Conservation (phyloP, 805 yeast species). For the Debaryomyces maramus region DNA sequence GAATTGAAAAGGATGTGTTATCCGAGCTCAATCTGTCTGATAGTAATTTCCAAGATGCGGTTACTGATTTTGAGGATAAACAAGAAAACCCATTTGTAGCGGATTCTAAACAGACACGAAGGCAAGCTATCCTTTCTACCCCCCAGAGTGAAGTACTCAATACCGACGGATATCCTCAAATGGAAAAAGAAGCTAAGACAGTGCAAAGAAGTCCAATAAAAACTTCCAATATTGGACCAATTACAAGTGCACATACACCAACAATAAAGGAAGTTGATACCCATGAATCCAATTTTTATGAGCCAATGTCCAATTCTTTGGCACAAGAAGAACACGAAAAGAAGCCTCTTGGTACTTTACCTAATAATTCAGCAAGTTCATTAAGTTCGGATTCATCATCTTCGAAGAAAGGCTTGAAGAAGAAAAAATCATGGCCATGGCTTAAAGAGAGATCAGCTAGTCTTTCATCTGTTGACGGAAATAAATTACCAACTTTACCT, state of each 20-base stretch:
- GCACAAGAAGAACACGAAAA: constrained; percentile 7
- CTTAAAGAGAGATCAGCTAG: constrained; percentile 32
- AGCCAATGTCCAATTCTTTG: not conserved
- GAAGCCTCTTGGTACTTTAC: constrained; percentile 14
- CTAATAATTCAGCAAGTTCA: constrained; percentile 10
- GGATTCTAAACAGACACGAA: not conserved
- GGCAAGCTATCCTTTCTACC: not conserved
- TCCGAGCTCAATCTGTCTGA: constrained; percentile 17
- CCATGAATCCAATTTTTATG: not conserved
- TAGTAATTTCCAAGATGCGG: not conserved
- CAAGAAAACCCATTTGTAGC: not conserved
- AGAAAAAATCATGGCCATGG: constrained; percentile 47
- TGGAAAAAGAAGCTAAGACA: not conserved
- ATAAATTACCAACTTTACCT: constrained; percentile 21
- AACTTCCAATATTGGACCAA: not conserved
- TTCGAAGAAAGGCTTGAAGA: constrained; percentile 21
- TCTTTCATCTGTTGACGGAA: constrained; percentile 27
- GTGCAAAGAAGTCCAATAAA: not conserved
- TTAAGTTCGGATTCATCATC: constrained; percentile 3
- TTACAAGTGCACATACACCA: not conserved
- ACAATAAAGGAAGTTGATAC: not conserved
- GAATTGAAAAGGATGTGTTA: constrained; percentile 32
- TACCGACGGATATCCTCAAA: not conserved
- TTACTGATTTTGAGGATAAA: constrained; percentile 4
- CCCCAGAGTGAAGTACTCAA: not conserved